Conservation (phyloP, 345 rosid genomes). For the Lumnitzera racemosa region DNA sequence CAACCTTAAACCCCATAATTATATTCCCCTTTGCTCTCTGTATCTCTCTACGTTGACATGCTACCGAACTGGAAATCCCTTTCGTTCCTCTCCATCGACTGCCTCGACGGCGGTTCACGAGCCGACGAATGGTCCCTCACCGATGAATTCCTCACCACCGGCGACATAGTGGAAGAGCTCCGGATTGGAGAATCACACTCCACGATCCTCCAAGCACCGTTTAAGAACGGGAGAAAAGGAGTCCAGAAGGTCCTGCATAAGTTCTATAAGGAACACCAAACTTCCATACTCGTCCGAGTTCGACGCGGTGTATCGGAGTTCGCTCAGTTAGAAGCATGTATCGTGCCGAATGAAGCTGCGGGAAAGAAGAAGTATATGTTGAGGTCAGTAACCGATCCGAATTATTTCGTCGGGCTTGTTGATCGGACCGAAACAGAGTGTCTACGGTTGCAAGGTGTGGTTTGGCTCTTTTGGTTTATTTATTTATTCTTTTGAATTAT, state of each 20-base stretch:
- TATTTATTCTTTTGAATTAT: slow-evolving; percentile 1
- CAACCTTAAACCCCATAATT: too few relatives aligned
- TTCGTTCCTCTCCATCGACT: slow-evolving; percentile 45
- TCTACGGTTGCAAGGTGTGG: slow-evolving; percentile 74
- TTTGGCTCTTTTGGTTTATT: background rate
- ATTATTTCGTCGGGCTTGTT: slow-evolving; percentile 65
- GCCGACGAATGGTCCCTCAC: slow-evolving; percentile 71
- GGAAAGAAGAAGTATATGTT: slow-evolving; percentile 60
- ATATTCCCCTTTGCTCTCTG: too few relatives aligned
- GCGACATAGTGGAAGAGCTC: slow-evolving; percentile 82
- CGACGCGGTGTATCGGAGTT: slow-evolving; percentile 57
- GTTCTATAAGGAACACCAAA: slow-evolving; percentile 58
- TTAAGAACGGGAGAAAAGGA: slow-evolving; percentile 68
- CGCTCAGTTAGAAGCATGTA: slow-evolving; percentile 69
- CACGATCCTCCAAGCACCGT: slow-evolving; percentile 42
- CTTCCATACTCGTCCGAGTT: slow-evolving; percentile 59
- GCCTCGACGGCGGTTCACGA: slow-evolving; percentile 70
- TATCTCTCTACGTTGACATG: too few relatives aligned
- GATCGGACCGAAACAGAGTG: slow-evolving; percentile 81
- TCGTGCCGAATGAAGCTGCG: slow-evolving; percentile 67
- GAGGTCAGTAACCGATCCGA: slow-evolving; percentile 77
- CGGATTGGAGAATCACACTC: slow-evolving; percentile 30
- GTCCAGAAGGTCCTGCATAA: slow-evolving; percentile 71
- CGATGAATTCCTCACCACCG: slow-evolving; percentile 75
- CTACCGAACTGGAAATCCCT: too few relatives aligned